phyloP scores from a whole-genome alignment of 495 filamentous ascomycete genomes.

The Tuber calosporum region DNA sequence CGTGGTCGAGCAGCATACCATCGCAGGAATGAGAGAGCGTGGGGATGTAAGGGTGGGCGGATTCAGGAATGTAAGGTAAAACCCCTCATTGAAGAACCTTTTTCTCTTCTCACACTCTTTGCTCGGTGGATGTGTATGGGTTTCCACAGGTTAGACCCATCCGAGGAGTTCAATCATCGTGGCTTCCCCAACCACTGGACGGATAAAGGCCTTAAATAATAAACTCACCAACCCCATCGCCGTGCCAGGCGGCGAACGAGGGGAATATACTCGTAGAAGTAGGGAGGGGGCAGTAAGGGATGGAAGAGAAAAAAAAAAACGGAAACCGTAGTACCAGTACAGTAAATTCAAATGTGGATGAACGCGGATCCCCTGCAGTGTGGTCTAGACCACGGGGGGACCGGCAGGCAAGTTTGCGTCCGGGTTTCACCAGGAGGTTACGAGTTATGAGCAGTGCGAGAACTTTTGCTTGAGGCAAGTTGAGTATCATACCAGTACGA shows the following conservation, averaged over 20 bases:
- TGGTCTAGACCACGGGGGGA: slow-evolving; percentile 1
- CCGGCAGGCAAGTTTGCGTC: background rate
- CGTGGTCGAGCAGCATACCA: background rate
- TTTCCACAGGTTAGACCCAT: background rate
- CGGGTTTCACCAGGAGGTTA: background rate
- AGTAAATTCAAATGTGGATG: background rate
- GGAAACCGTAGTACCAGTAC: too few species aligned
- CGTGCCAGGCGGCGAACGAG: background rate
- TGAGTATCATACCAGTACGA: background rate
- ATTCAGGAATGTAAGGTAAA: slow-evolving; percentile 3
- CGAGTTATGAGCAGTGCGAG: background rate
- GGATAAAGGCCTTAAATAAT: slow-evolving; percentile 2
- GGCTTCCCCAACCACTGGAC: background rate
- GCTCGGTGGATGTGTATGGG: background rate
- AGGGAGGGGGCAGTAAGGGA: background rate
- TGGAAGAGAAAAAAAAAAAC: background rate
- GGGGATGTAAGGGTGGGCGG: background rate
- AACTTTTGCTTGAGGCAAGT: background rate
- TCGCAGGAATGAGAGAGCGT: background rate
- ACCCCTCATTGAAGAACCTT: background rate
- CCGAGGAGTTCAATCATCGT: background rate
- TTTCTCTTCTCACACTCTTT: background rate
- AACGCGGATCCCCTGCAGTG: background rate
- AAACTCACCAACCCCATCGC: background rate
- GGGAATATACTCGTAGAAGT: too few species aligned